phyloP scores from a whole-genome alignment of 2,329 filamentous ascomycete genomes.

The Ophiostoma piceae region DNA sequence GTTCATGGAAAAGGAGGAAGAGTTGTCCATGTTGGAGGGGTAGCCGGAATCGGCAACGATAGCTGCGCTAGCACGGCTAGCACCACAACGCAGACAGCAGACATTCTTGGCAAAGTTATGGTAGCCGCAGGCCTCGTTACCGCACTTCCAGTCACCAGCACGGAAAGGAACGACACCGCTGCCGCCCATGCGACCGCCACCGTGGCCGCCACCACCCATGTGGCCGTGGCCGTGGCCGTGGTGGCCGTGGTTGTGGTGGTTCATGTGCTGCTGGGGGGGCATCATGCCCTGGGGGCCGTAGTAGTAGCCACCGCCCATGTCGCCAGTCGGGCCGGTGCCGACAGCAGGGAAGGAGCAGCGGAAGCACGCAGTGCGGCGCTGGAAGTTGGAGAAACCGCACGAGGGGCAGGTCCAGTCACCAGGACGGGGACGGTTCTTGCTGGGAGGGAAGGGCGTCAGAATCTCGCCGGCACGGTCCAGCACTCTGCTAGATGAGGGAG shows the following conservation, averaged over 20 bases:
- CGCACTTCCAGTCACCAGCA: constrained; percentile 98
- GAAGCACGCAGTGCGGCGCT: constrained; percentile 97
- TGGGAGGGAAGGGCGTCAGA: constrained; percentile 92
- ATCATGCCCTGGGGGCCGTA: constrained; percentile 71
- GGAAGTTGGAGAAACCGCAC: constrained; percentile 98
- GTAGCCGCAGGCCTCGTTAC: constrained; percentile 93
- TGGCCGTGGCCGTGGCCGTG: constrained; percentile 48
- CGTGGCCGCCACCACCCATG: constrained; percentile 58
- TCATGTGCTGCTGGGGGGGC: constrained; percentile 67
- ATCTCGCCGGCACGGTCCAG: constrained; percentile 94
- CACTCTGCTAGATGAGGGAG: constrained; percentile 92
- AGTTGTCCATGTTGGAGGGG: constrained; percentile 82
- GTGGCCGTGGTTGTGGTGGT: constrained; percentile 49
- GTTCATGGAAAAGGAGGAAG: constrained; percentile 76
- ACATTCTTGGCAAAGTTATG: constrained; percentile 99
- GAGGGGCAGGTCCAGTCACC: constrained; percentile 99
- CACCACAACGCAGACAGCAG: constrained; percentile 92
- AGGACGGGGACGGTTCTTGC: constrained; percentile 94
- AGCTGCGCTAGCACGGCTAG: constrained; percentile 85
- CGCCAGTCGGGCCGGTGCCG: constrained; percentile 65
- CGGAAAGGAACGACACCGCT: constrained; percentile 91
- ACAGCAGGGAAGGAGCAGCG: constrained; percentile 98
- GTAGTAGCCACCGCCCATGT: constrained; percentile 60
- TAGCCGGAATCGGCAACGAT: constrained; percentile 93
- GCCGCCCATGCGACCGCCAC: constrained; percentile 73